Conservation (phyloP, 2,329 filamentous ascomycete genomes). For the Penicillium sp. region DNA sequence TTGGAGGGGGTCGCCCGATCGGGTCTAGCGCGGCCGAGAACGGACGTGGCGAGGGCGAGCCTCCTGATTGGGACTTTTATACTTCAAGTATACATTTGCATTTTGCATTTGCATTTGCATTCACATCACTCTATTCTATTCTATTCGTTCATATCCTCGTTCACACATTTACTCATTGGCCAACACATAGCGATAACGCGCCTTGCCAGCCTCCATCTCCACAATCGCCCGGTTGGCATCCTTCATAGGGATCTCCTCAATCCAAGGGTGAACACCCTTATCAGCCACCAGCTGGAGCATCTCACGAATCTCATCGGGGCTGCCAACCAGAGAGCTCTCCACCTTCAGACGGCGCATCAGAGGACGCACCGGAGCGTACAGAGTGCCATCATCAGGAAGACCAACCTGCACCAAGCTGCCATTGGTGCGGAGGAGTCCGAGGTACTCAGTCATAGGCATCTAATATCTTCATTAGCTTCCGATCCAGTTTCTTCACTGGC, state of each 20-base stretch:
- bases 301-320: constrained; percentile 46
- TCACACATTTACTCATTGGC: constrained; percentile 43
- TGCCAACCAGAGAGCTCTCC: constrained; percentile 51
- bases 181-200: constrained; percentile 52
- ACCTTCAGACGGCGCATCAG: constrained; percentile 61
- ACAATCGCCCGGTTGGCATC: constrained; percentile 50
- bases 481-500: neutral
- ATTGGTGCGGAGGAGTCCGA: constrained; percentile 61
- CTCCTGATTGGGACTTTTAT: constrained; percentile 3
- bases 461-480: constrained; percentile 9
- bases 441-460: constrained; percentile 68
- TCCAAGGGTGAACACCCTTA: constrained; percentile 47
- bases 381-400: constrained; percentile 62
- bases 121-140: neutral
- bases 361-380: constrained; percentile 59
- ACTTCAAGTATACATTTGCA: too few species aligned
- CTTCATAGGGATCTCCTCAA: constrained; percentile 47
- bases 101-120: too few species aligned
- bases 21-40: constrained; percentile 33
- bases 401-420: constrained; percentile 70
- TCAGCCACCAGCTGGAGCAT: constrained; percentile 50
- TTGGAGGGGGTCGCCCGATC: constrained; percentile 17
- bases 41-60: constrained; percentile 30
- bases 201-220: constrained; percentile 50
- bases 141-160: constrained; percentile 7